These are phyloP conservation scores for Starmerella geochares DNA, from an alignment of 805 yeast genomes.

Conservation along the genomic window DNA sequence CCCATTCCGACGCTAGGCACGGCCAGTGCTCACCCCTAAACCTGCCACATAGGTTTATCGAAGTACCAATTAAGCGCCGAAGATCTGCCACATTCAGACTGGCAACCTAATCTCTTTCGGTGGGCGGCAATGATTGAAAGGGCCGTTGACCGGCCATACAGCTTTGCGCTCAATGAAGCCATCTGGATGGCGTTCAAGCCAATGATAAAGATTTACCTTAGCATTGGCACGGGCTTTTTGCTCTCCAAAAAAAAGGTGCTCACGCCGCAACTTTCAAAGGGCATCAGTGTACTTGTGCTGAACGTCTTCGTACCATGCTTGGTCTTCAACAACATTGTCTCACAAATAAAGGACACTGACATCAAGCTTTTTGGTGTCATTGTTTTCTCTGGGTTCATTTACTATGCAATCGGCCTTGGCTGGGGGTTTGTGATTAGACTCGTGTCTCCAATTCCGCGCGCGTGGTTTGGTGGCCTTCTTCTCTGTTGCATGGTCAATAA, in stretches of 20 bases:
- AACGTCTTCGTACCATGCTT: constrained; percentile 64
- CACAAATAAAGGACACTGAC: constrained; percentile 55
- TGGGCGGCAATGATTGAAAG: constrained; percentile 6
- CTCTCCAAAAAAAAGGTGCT: constrained; percentile 55
- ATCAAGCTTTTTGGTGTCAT: constrained; percentile 61
- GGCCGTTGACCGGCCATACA: constrained; percentile 15
- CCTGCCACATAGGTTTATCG: neutral
- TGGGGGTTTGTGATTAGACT: constrained; percentile 36
- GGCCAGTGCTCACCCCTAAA: no score
- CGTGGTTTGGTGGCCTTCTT: constrained; percentile 67
- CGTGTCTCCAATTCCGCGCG: constrained; percentile 51
- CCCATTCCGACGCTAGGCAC: no score
- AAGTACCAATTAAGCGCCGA: constrained; percentile 1
- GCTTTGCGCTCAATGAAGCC: constrained; percentile 34
- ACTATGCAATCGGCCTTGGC: constrained; percentile 39
- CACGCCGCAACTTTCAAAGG: constrained; percentile 33
- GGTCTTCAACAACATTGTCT: constrained; percentile 62
- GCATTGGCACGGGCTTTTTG: constrained; percentile 54
- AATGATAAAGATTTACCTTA: constrained; percentile 69
- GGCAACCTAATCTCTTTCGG: neutral
- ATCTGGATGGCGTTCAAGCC: constrained; percentile 77
- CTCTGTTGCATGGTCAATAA: constrained; percentile 70
- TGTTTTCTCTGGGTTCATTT: constrained; percentile 39
- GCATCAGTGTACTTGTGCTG: constrained; percentile 59
- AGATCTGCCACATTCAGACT: neutral